Base-by-base conservation (phyloP, 805 yeast genomes). In the Pichia kluyveri region DNA sequence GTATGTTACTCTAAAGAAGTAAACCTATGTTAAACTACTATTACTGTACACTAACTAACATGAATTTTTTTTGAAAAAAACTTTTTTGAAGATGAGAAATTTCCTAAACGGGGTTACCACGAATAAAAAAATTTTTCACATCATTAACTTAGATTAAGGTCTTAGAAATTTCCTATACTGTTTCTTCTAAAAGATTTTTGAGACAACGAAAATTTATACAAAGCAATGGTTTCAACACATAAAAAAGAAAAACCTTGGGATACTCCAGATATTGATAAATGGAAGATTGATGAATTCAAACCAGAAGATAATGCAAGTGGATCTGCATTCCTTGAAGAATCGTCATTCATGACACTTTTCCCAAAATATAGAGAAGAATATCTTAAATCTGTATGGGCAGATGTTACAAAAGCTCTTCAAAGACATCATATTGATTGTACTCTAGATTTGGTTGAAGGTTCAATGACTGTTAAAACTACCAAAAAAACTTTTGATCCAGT, bases 241-340 rank as follows among this genome's bases (percentile, higher is more conserved):
- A 87, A 93, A 66, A 83, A 81, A 61, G 98, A 93, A 59, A 91
- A 91, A 67, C 98, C 98, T 46, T 90, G 98, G 98, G 98, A 90
- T 63, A 90, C 96, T 11, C 87, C 85, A 19, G 96, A 89, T 57
- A 82, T 90, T 49, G 96, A 90, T 64, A 90, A 91, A 65, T 91
- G 99, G 99, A 72, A 76, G 57, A 72, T 80, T 36, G 96, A 87
- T 36, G 95, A 88, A 49, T 93, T 93, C 72, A 83, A 76, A 56
- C 87, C 88, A 2, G 96, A 88, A 57, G 96, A 93, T 62, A 87
- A 89, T 61, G 81, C 79, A 8, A 79, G 90, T 11, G 96, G 97
- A 0, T 73, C 75, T 42, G 86, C 96, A 18, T 93, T 93, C 61
- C 76, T 95, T n/a, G 99, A 93, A 65, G 99, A 93, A 63, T 85